Evolutionary conservation across 2,329 filamentous ascomycete species (phyloP), one percentile per base, ranked within the genome.

Genomic region (Pyrenophora teres): DNA sequence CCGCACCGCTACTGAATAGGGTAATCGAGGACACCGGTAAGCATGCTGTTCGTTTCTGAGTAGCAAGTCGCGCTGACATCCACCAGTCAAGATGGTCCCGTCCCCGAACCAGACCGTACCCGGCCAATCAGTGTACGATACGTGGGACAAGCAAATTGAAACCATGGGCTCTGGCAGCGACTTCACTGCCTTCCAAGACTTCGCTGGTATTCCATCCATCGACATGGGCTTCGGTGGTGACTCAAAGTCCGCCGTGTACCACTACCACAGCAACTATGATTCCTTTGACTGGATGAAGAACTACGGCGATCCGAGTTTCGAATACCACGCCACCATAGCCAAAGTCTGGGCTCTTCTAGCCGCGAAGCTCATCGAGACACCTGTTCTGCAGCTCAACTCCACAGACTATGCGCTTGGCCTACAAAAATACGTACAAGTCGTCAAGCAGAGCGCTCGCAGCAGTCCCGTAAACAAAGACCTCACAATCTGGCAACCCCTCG

Each of bases 191-290:
- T 81, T 81, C 67, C 79, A 80, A 57, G 78, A 81, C 65, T 80
- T 78, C 48, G 79, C 77, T 9, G 79, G 79, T 35, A 79, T 81
- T 32, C 74, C 78, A 2, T 77, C 68, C 6, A 67, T 81, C 40
- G 77, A 81, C 50, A 70, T 81, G 54, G 78, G 77, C 18, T 81
- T 81, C 54, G 67, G 67, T 12, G 62, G 57, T 41, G 68, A 60
- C 12, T 56, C 64, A 0, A 69, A 74, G 21, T 68, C 67, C 0
- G 76, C 86, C 0, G 76, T 90, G 6, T 90, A 88, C 67, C 87
- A 89, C 58, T 95, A 94, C 66, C 90, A 95, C 70, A 83, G 84
- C 56, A 94, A 94, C 74, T 95, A 92, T 68, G 91, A 95, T 68
- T 89, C 83, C 30, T 92, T 89, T 68, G 78, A 87, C 64, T 95